phyloP scores from a whole-genome alignment of 1,284 basidiomycete species.

The Tilletia indica region DNA sequence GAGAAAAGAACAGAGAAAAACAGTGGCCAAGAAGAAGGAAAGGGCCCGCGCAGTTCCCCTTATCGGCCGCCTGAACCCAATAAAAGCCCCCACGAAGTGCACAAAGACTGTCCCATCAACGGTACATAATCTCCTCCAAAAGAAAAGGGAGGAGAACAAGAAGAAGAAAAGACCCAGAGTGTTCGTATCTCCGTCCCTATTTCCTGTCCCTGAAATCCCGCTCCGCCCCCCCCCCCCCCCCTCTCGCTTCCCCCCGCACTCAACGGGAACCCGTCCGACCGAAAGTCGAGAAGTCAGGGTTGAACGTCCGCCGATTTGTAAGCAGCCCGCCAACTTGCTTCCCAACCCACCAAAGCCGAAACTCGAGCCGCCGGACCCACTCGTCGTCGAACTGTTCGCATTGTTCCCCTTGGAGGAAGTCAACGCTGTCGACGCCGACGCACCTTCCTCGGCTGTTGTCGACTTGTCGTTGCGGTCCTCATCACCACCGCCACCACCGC shows the following conservation, averaged over 20 bases:
- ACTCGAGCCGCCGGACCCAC: not conserved
- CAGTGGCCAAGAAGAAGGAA: slow-evolving; percentile 10
- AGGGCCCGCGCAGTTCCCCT: too few relatives aligned
- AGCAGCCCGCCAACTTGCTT: slow-evolving; percentile 10
- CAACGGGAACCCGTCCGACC: slow-evolving; percentile 12
- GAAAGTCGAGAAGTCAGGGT: slow-evolving; percentile 11
- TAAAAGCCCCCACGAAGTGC: too few relatives aligned
- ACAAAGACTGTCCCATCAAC: too few relatives aligned
- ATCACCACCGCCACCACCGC: not conserved
- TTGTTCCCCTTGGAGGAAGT: not conserved
- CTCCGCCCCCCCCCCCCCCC: too few relatives aligned
- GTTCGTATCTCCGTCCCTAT: too few relatives aligned
- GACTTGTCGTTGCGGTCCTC: not conserved
- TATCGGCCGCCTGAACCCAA: too few relatives aligned
- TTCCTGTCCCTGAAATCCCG: too few relatives aligned
- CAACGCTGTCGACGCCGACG: not conserved
- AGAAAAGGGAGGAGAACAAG: too few relatives aligned
- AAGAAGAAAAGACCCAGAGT: too few relatives aligned
- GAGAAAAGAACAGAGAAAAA: not conserved
- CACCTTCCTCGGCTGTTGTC: not conserved
- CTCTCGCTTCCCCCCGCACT: not conserved
- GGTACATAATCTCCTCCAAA: too few relatives aligned
- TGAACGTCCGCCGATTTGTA: slow-evolving; percentile 15
- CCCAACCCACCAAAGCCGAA: slow-evolving; percentile 14
- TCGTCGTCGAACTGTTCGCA: too few relatives aligned